Base-by-base conservation (phyloP, 192 early-diverging fungal species). In the Podochytrium sp. region DNA sequence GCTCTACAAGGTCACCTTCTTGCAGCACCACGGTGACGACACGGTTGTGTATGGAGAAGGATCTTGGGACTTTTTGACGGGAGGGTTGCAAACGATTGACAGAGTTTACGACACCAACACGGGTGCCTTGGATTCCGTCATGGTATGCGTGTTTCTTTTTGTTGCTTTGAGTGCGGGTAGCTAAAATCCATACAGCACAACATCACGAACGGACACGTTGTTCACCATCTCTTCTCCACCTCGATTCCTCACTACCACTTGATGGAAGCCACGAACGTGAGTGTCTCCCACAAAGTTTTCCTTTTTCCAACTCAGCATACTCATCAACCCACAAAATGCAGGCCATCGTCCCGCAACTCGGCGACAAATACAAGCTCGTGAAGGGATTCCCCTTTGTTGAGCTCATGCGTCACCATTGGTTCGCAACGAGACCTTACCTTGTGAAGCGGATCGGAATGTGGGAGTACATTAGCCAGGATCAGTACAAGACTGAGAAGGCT, bases 161-260 rank as follows among this genome's bases (percentile, higher is more conserved):
- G 39, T 62, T 58, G 42, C 2, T 62, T 27, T 57, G 43, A 49
- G 37, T 27, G 16, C 5, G 23, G 14, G 20, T 0, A 41, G 6
- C 35, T 23, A 37, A 7, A 65, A 50, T 18, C n/a, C 27, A 65
- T 49, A 25, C 40, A 53, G 64, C 78, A 83, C 77, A 83, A 83
- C 72, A 80, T 80, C 66, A 83, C 81, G 2, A 75, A 83, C 52
- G 79, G 78, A 5, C 81, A 83, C 75, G 78, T 83, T 70, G 79
- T 69, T 23, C 81, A 83, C 71, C 81, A 83, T 67, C 51, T 83
- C 47, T 81, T 83, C 41, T 80, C 77, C 30, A 83, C 81, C 20
- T 67, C 60, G 35, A 79, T 82, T 69, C 81, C 81, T 0, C 81
- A 82, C 49, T 82, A 82, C 75, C 49, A 78, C 43, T 49, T 82